Evolutionary conservation across 345 rosid genomes (phyloP), one percentile per base, ranked within the genome.

Genomic region (Citropsis articulata): DNA sequence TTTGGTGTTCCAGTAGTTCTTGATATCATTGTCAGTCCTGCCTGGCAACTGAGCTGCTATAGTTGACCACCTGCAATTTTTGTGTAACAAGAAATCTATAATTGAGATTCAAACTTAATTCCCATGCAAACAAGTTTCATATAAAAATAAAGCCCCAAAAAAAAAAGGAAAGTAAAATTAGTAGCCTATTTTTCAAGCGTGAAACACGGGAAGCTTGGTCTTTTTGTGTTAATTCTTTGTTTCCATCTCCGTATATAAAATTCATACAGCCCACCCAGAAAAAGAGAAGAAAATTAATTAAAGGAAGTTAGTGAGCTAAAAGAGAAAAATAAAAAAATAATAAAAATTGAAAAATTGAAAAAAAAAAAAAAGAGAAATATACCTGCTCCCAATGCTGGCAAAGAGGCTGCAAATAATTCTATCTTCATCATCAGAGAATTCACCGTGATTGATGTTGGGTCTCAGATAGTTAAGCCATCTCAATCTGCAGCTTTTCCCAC

Each of bases 1-100:
- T 87, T 90, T 94, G 48, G 98, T 92, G 89, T 92, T 94, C 98
- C 98, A 94, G 78, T 94, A 89, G 83, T 94, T 94, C 81, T 94
- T 94, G 78, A 92, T 90, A 81, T 94, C 98, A 77, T 94, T 94
- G 71, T 92, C 98, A 50, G 98, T 94, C 83, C 98, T 89, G 60
- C 98, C 98, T 56, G 92, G 95, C 67, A 94, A 80, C 70, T 91
- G 98, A 78, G 97, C 88, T 67, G 98, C 97, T 80, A 92, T 94
- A 79, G 92, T 78, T 76, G 98, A 91, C 97, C 98, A 94, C 85
- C 92, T 86, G 86, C 84, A 84, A 55, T 55, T 66, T 18, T 10
- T 31, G 71, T 82, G 55, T 50, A 50, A 50, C 55, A 71, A 60
- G 8, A 67, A 68, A 27, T 53, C 40, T 72, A 19, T 10, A 73